Evolutionary conservation across 345 rosid genomes (phyloP).

Genomic region (Brassica incana): DNA sequence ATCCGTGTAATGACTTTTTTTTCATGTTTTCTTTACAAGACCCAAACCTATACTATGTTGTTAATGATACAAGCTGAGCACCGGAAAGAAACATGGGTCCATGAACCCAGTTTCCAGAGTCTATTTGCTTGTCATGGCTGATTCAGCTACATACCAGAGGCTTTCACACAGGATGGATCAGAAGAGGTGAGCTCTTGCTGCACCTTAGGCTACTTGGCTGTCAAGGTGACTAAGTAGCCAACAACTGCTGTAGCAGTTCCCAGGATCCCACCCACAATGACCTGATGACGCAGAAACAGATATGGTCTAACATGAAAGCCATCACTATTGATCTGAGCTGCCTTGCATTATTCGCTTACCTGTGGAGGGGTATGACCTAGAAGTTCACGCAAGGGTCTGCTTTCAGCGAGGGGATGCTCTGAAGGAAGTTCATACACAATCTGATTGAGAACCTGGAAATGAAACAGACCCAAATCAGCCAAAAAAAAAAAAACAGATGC

Average conservation of each 20-base stretch:
- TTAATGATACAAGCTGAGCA: conserved; percentile 12
- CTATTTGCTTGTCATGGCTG: conserved; percentile 28
- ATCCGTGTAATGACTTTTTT: conserved; percentile 8
- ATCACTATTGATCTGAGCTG: not conserved
- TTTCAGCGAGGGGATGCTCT: conserved; percentile 90
- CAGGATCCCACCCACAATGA: conserved; percentile 72
- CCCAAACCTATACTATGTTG: conserved; percentile 6
- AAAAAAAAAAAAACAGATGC: not conserved
- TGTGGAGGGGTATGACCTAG: conserved; percentile 92
- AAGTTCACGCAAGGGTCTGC: conserved; percentile 77
- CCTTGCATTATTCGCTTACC: conserved; percentile 43
- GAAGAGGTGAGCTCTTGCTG: not conserved
- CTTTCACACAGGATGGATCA: not conserved
- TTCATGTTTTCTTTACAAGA: conserved; percentile 11
- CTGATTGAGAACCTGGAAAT: conserved; percentile 77
- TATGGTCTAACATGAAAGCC: not conserved
- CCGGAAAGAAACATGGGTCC: not conserved
- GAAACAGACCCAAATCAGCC: conserved; percentile 1
- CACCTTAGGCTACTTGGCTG: conserved; percentile 10
- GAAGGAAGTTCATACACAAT: conserved; percentile 90
- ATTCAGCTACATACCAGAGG: conserved; percentile 8
- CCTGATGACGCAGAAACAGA: conserved; percentile 46
- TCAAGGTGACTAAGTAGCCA: conserved; percentile 50
- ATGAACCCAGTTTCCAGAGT: conserved; percentile 12
- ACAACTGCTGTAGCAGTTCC: conserved; percentile 59